Conservation (phyloP, 768 basidiomycete species). For the Amanita fuliginea region DNA sequence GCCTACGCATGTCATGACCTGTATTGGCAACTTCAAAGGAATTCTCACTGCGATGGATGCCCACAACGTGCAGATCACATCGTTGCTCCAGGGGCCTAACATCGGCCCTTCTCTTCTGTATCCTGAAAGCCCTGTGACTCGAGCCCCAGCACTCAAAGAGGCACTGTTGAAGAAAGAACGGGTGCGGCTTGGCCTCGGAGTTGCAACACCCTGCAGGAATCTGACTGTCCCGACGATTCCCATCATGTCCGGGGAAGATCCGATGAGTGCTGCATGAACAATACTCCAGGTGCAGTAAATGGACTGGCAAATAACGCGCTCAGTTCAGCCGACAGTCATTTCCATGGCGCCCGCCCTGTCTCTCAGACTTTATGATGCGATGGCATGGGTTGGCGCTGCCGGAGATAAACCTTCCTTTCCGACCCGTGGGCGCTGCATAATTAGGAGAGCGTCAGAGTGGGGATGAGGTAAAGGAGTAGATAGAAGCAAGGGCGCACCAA, state of each 20-base stretch:
- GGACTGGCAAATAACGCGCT: neutral
- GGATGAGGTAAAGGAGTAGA: too few relatives aligned
- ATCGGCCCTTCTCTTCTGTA: conserved; percentile 51
- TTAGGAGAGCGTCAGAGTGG: too few relatives aligned
- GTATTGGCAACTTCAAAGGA: conserved; percentile 24
- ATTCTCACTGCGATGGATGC: conserved; percentile 40
- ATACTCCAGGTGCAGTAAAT: too few relatives aligned
- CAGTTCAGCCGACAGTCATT: too few relatives aligned
- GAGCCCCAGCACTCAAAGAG: neutral
- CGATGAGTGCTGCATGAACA: too few relatives aligned
- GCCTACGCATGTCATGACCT: conserved; percentile 43
- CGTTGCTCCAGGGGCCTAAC: conserved; percentile 54
- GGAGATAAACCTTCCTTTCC: too few relatives aligned
- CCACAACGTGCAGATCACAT: conserved; percentile 58
- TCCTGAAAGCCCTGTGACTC: conserved; percentile 19
- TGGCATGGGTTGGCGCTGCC: too few relatives aligned
- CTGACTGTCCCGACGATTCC: neutral
- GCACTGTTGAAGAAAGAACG: neutral
- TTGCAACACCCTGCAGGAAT: neutral
- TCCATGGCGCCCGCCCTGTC: too few relatives aligned
- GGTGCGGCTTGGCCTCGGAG: neutral
- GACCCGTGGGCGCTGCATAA: too few relatives aligned
- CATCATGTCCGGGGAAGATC: too few relatives aligned
- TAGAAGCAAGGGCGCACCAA: too few relatives aligned
- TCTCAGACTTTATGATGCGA: too few relatives aligned